These are phyloP conservation scores for Plantago ovata DNA, from an alignment of 257 asterid genomes.

Conservation along the genomic window DNA sequence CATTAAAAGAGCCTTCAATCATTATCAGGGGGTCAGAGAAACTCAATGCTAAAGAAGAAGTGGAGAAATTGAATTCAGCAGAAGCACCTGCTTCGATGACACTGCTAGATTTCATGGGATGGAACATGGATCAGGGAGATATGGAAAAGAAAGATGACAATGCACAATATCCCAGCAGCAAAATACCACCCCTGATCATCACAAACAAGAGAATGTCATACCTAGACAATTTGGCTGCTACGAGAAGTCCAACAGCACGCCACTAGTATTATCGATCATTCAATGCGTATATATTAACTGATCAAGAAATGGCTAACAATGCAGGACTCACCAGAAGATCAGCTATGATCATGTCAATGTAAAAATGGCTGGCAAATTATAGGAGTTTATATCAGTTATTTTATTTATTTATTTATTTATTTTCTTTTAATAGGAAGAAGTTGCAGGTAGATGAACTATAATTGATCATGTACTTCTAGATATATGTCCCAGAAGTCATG, in stretches of 20 bases:
- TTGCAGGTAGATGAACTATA: conserved; percentile 24
- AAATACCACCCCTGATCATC: conserved; percentile 29
- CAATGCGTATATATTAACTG: conserved; percentile 16
- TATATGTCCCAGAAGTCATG: conserved; percentile 30
- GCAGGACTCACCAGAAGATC: conserved; percentile 13
- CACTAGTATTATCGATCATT: conserved; percentile 34
- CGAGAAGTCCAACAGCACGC: conserved; percentile 84
- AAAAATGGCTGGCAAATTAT: conserved; percentile 10
- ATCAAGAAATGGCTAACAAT: conserved; percentile 25
- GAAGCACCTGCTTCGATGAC: conserved; percentile 43
- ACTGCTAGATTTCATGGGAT: conserved; percentile 47
- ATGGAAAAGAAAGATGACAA: conserved; percentile 28
- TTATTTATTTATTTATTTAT: conserved; percentile 13
- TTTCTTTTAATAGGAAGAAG: conserved; percentile 21
- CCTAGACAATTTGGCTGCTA: conserved; percentile 69
- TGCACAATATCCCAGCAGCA: conserved; percentile 23
- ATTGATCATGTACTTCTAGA: conserved; percentile 14
- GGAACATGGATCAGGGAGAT: conserved; percentile 37
- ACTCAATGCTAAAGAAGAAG: conserved; percentile 31
- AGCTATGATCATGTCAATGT: conserved; percentile 22
- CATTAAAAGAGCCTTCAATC: conserved; percentile 23
- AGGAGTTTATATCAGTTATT: conserved; percentile 19
- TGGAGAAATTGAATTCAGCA: conserved; percentile 31
- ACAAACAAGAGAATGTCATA: conserved; percentile 63
- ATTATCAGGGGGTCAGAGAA: not conserved